phyloP scores from a whole-genome alignment of 352 stramenopile species.

The Aphanomyces stellatus region DNA sequence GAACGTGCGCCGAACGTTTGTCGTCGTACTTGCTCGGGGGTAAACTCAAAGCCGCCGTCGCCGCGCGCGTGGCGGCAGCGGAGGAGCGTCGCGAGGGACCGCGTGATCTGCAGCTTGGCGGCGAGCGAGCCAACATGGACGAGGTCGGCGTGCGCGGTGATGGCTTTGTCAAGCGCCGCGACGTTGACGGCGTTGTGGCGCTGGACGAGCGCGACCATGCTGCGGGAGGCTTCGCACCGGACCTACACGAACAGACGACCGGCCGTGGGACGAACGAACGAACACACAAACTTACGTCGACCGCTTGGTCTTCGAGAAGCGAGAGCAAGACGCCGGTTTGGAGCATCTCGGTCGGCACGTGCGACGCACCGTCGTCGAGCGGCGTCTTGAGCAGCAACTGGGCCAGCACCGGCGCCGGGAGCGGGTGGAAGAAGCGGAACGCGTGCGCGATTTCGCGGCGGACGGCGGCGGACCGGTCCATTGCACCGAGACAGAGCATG shows the following conservation, averaged over 20 bases:
- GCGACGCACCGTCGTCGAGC: slow-evolving; percentile 3
- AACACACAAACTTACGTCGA: background rate
- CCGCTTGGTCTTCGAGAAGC: background rate
- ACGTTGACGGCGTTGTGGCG: background rate
- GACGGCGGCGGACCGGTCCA: background rate
- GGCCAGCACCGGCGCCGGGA: background rate
- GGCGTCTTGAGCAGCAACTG: slow-evolving; percentile 5
- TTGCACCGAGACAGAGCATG: background rate
- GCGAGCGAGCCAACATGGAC: background rate
- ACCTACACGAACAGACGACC: background rate
- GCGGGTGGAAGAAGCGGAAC: background rate
- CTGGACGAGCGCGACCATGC: background rate
- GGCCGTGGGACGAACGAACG: background rate
- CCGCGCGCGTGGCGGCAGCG: background rate
- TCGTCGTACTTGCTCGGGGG: background rate
- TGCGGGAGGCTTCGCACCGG: background rate
- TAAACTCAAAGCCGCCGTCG: background rate
- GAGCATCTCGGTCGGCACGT: background rate
- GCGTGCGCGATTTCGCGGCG: background rate
- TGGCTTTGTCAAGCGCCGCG: slow-evolving; percentile 2
- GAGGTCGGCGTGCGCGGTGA: background rate
- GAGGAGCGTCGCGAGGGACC: background rate
- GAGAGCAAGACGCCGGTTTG: slow-evolving; percentile 4
- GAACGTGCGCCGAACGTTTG: background rate
- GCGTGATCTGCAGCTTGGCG: background rate